Conservation (phyloP, 169 alveolate species). For the Eimeria tenella region DNA sequence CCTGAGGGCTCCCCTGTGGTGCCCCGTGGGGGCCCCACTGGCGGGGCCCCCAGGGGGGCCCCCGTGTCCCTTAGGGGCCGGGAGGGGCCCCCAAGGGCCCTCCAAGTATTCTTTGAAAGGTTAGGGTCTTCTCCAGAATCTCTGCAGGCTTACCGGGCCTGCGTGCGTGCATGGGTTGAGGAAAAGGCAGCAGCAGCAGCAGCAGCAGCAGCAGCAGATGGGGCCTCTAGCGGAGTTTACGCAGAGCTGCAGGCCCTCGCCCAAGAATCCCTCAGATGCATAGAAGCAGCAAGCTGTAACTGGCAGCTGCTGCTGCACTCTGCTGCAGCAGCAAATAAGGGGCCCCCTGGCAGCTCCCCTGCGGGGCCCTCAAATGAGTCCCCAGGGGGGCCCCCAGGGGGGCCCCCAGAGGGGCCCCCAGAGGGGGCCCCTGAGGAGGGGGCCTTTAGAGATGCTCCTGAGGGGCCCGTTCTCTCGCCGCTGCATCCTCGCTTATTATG, state of each 20-base stretch:
- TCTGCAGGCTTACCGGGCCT: background rate
- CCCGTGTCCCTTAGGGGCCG: too few relatives aligned
- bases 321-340: background rate
- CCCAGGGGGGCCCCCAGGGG: too few relatives aligned
- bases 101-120: background rate
- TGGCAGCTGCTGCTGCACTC: constrained; percentile 11
- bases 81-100: background rate
- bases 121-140: background rate
- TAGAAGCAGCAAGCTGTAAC: background rate
- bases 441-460: background rate
- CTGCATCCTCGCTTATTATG: constrained; percentile 21
- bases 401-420: too few relatives aligned
- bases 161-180: background rate
- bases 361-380: too few relatives aligned
- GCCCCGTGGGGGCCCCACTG: too few relatives aligned
- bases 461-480: background rate
- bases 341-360: too few relatives aligned
- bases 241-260: background rate
- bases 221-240: background rate
- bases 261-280: background rate
- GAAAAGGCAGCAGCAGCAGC: background rate
- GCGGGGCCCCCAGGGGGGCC: too few relatives aligned
- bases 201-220: constrained; percentile 8
- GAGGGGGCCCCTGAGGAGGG: background rate
- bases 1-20: too few relatives aligned